Evolutionary conservation across 176 grass and related monocot genomes (phyloP).

Genomic region (Bolboschoenus planiculmis): DNA sequence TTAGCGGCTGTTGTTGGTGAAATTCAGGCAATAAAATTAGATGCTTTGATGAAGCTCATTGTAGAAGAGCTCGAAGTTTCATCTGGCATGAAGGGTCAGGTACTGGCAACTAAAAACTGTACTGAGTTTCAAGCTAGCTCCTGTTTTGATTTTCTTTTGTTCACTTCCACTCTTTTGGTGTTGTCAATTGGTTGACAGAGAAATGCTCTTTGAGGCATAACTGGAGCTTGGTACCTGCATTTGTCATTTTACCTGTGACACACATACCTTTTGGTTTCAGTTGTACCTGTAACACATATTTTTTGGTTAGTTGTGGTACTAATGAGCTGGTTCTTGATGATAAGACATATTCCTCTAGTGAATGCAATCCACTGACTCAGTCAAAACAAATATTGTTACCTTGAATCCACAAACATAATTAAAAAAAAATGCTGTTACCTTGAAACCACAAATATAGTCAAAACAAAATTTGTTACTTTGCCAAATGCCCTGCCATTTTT

Average conservation of each 20-base stretch:
- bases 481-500: background rate
- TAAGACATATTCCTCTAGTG: background rate
- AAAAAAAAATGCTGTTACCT: background rate
- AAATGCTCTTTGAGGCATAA: background rate
- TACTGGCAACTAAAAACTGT: conserved; percentile 31
- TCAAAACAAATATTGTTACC: background rate
- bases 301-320: background rate
- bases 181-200: conserved; percentile 12
- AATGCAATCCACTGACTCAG: background rate
- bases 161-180: background rate
- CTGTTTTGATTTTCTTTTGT: conserved; percentile 2
- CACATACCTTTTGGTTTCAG: background rate
- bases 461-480: conserved; percentile 1
- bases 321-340: background rate
- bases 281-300: background rate
- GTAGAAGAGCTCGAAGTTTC: conserved; percentile 61
- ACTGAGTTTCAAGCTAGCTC: background rate
- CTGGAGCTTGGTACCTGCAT: background rate
- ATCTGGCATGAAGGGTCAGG: conserved; percentile 82
- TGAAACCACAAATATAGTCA: background rate
- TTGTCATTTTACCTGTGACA: conserved; percentile 14
- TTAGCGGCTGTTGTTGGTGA: conserved; percentile 45
- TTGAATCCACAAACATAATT: background rate
- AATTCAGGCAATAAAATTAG: conserved; percentile 49
- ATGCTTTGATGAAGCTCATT: conserved; percentile 73